phyloP scores from a whole-genome alignment of 208 protist species.

The Leishmania tropica region DNA sequence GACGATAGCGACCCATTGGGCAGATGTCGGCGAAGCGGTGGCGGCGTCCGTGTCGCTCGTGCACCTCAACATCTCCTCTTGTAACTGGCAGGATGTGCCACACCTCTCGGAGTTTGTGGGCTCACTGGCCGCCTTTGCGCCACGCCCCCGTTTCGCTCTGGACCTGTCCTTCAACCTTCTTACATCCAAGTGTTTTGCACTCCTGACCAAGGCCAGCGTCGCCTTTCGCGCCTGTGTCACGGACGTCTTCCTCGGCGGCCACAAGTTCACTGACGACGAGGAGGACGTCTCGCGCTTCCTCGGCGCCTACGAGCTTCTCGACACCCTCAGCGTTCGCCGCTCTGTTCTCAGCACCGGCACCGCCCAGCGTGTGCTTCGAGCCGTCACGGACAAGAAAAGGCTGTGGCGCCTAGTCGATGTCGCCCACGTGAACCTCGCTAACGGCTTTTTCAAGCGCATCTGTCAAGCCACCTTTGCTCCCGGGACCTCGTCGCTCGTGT shows the following conservation, averaged over 20 bases:
- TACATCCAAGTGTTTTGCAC: conserved; percentile 33
- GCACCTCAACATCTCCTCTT: conserved; percentile 44
- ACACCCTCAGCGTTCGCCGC: conserved; percentile 30
- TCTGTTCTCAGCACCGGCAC: conserved; percentile 28
- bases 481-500: conserved; percentile 22
- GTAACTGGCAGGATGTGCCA: conserved; percentile 43
- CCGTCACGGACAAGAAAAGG: conserved; percentile 32
- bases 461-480: conserved; percentile 22
- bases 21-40: conserved; percentile 35
- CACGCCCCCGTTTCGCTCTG: conserved; percentile 41
- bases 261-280: conserved; percentile 29
- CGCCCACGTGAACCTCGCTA: conserved; percentile 16
- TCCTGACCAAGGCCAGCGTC: conserved; percentile 27
- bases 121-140: conserved; percentile 30
- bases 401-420: conserved; percentile 38
- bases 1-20: conserved; percentile 39
- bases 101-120: conserved; percentile 38
- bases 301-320: conserved; percentile 22
- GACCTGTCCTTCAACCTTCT: conserved; percentile 50
- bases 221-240: conserved; percentile 24
- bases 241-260: conserved; percentile 39
- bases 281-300: conserved; percentile 34
- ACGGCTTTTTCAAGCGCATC: conserved; percentile 31
- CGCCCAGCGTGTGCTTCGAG: conserved; percentile 41
- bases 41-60: conserved; percentile 25